phyloP scores from a whole-genome alignment of 1,139 yeast species.

The Saccharomycopsis hybrid region DNA sequence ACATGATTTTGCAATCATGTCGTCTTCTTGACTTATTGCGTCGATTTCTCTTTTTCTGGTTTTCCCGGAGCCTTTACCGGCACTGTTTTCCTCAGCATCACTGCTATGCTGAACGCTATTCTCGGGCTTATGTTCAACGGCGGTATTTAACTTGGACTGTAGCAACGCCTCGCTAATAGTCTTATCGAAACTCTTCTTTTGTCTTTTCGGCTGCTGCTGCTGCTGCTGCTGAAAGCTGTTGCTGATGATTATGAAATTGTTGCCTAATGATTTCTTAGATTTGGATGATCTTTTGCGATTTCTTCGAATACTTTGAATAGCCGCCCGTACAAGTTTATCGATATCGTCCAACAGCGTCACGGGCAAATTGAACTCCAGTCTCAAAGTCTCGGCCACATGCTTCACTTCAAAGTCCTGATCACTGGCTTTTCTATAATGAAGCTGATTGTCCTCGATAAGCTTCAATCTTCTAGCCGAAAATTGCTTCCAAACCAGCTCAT shows the following conservation, averaged over 20 bases:
- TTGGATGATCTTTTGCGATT: constrained; percentile 52
- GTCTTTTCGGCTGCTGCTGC: neutral
- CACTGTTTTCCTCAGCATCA: too few relatives aligned
- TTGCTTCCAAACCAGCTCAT: constrained; percentile 80
- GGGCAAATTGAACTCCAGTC: constrained; percentile 71
- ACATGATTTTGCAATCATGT: too few relatives aligned
- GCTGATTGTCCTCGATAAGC: constrained; percentile 71
- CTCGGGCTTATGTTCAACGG: too few relatives aligned
- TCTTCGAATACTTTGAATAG: constrained; percentile 73
- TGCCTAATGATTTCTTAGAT: neutral
- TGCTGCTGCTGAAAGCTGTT: neutral
- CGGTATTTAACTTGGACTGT: too few relatives aligned
- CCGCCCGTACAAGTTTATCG: constrained; percentile 86
- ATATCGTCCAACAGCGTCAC: constrained; percentile 58
- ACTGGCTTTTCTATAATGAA: constrained; percentile 77
- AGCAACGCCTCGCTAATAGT: too few relatives aligned
- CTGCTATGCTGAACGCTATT: too few relatives aligned
- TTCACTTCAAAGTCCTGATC: constrained; percentile 83
- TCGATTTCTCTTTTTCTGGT: too few relatives aligned
- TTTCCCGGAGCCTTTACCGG: too few relatives aligned
- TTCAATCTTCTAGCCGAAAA: constrained; percentile 86
- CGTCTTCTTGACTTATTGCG: neutral
- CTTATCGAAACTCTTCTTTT: too few relatives aligned
- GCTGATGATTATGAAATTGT: neutral
- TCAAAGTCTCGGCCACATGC: constrained; percentile 66